Conservation (phyloP, 768 basidiomycete genomes). For the Boletus subparvulus region DNA sequence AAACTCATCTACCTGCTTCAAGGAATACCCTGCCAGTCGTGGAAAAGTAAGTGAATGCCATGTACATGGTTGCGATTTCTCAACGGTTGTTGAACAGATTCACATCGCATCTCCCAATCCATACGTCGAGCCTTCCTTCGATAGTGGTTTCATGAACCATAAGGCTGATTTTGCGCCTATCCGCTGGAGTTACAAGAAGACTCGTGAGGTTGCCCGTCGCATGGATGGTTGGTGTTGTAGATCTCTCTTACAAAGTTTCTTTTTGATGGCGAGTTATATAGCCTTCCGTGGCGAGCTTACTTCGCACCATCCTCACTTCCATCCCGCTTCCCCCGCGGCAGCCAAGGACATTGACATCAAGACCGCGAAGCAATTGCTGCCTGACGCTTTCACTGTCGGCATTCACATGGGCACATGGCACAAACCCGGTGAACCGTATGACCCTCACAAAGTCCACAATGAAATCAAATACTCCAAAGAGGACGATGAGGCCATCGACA, state of each 20-base stretch:
- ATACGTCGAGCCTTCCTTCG: conserved; percentile 62
- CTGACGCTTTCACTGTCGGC: conserved; percentile 62
- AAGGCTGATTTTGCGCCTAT: conserved; percentile 76
- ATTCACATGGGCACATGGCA: conserved; percentile 76
- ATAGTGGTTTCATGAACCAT: conserved; percentile 78
- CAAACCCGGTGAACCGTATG: conserved; percentile 51
- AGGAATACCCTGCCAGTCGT: conserved; percentile 70
- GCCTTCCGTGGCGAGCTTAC: conserved; percentile 72
- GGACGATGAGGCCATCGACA: conserved; percentile 71
- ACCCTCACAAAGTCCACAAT: conserved; percentile 57
- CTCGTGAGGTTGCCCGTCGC: conserved; percentile 65
- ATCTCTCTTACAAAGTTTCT: background rate
- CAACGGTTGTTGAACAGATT: conserved; percentile 40
- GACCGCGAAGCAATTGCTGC: conserved; percentile 62
- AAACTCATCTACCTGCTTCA: background rate
- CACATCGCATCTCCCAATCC: conserved; percentile 61
- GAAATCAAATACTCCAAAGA: conserved; percentile 66
- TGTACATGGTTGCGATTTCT: background rate
- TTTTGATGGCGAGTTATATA: conserved; percentile 21
- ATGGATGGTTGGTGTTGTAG: conserved; percentile 54
- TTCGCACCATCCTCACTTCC: conserved; percentile 74
- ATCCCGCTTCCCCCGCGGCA: conserved; percentile 64
- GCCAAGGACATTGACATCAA: conserved; percentile 61
- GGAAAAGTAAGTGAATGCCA: conserved; percentile 47
- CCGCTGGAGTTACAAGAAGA: conserved; percentile 78